These are phyloP conservation scores for Chaetomium globosum DNA, from an alignment of 2,329 filamentous ascomycete genomes.

Conservation along the genomic window DNA sequence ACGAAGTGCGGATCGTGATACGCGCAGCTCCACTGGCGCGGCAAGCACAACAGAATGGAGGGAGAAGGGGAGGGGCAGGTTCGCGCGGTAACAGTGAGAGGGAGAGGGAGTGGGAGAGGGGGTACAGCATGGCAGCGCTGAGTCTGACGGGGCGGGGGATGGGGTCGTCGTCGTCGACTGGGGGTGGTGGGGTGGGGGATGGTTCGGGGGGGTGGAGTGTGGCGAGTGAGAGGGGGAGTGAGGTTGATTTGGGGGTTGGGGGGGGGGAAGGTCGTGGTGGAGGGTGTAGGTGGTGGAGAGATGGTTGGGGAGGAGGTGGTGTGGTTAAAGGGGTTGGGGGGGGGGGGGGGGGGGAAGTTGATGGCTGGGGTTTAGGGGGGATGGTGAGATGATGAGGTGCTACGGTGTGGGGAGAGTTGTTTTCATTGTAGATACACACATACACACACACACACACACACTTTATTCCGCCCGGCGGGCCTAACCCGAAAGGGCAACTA, in stretches of 20 bases:
- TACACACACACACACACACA: no score
- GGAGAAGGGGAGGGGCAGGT: neutral
- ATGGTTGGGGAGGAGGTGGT: neutral
- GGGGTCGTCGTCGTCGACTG: slow-evolving; percentile 32
- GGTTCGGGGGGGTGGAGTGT: slow-evolving; percentile 37
- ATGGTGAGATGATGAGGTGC: no score
- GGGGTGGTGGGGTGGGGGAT: neutral
- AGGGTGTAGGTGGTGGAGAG: slow-evolving; percentile 4
- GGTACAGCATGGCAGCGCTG: neutral
- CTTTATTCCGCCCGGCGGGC: no score
- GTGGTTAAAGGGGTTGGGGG: neutral
- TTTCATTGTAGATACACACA: neutral
- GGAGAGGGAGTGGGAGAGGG: neutral
- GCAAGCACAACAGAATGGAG: neutral
- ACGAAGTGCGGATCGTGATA: slow-evolving; percentile 42
- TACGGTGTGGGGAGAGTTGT: neutral
- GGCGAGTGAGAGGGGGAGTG: slow-evolving; percentile 38
- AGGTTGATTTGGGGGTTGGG: slow-evolving; percentile 42
- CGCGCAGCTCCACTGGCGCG: slow-evolving; percentile 31
- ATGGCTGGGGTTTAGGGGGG: neutral
- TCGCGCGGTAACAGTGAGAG: neutral
- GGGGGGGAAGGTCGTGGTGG: neutral
- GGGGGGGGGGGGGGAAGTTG: neutral
- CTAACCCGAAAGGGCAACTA: no score
- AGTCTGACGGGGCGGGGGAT: slow-evolving; percentile 6